A percentile compares a stretch with the other conserved stretches of the same genome.
These are phyloP conservation scores for Zygnema circumcarinatum DNA, from an alignment of 139 green algal genomes.

Conservation along the genomic window DNA sequence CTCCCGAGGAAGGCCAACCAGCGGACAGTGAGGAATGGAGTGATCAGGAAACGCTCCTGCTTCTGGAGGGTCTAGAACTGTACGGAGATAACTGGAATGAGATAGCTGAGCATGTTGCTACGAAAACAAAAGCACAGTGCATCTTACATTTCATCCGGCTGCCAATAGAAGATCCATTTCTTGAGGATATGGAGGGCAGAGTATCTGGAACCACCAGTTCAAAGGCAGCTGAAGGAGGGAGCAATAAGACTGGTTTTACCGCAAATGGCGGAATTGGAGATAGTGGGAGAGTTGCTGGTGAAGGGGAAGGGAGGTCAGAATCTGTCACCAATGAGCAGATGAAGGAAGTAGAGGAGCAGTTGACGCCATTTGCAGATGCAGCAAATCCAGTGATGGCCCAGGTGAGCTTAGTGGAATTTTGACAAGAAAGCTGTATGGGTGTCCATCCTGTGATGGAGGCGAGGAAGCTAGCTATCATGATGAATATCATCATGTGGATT, in stretches of 20 bases:
- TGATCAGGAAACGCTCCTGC: conserved; percentile 78
- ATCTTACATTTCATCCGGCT: conserved; percentile 86
- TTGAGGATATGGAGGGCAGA: conserved; percentile 72
- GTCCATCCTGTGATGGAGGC: too few species aligned
- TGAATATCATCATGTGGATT: too few species aligned
- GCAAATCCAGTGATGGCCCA: conserved; percentile 84
- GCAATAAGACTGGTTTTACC: neutral
- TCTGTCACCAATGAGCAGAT: neutral
- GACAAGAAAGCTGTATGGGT: too few species aligned
- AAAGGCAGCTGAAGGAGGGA: neutral
- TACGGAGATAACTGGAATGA: conserved; percentile 82
- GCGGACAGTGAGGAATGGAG: conserved; percentile 66
- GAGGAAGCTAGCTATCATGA: too few species aligned
- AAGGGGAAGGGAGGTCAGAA: neutral
- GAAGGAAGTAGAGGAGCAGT: conserved; percentile 9
- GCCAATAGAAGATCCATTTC: conserved; percentile 87
- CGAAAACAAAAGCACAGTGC: conserved; percentile 80
- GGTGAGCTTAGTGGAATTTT: too few species aligned
- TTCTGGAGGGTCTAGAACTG: conserved; percentile 83
- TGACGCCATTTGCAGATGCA: conserved; percentile 80
- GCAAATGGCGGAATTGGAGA: neutral
- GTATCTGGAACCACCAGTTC: neutral
- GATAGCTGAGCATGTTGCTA: conserved; percentile 88
- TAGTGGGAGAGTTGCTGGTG: neutral
- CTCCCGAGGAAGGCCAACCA: neutral